Base-by-base conservation (phyloP, 2,329 filamentous ascomycete genomes). In the Cladorrhinum sp. region DNA sequence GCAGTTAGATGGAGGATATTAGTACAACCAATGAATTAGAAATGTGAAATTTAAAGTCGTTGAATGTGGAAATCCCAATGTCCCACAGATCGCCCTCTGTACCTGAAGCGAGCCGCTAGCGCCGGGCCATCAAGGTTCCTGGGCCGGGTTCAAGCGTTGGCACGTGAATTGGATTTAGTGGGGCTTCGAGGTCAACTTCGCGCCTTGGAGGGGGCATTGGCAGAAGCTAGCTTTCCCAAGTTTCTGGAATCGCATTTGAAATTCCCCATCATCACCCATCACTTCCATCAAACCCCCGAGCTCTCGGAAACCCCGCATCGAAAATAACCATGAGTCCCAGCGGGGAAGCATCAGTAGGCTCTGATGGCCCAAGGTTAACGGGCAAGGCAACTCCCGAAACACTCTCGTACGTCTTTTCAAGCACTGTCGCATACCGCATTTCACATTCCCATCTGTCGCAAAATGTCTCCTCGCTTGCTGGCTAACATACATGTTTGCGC, bases 321-420 rank as follows among this genome's bases (percentile, higher is more conserved):
- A 64, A 56, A 66, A 67, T 74, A 42, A 66, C 62, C 78, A 87
- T 87, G 84, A 80, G 77, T 62, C 79, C 77, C 16, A 77, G 78
- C 59, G 77, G 80, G 36, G 84, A 87, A 67, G 72, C 80, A 20
- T 72, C 80, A 16, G 83, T 85, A 12, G 85, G 85, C 50, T 81
- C 83, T 16, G 80, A 84, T 64, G 80, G 79, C 36, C 82, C 83
- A 1, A 79, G 82, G 50, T 78, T 94, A 74, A 96, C 88, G 73
- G 89, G 92, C 59, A 88, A 87, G 72, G 92, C 93, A 68, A 97
- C 92, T 36, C 79, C 95, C 64, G 89, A 92, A 69, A 94, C 92
- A 28, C 82, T 98, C 68, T 85, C 85, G 89, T 91, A 80, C 70
- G 86, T 77, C 58, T 24, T 33, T 60, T 20, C 14, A 16, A 36